Evolutionary conservation across 192 early-diverging fungal genomes (phyloP).

Genomic region (Entomortierella parvispora): DNA sequence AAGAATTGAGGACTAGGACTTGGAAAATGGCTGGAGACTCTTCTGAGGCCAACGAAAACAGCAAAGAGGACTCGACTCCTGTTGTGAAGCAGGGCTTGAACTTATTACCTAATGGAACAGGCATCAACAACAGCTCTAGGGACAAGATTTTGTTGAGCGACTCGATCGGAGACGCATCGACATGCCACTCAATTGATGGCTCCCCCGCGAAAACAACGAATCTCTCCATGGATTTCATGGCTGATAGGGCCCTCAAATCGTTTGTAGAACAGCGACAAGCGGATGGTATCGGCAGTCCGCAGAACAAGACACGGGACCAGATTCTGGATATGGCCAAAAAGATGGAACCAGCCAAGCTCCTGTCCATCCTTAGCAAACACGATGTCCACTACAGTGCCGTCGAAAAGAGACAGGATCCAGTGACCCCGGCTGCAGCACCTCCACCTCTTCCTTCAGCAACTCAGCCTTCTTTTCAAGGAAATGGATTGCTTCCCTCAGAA

Average conservation of each 20-base stretch:
- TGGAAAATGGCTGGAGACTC: neutral
- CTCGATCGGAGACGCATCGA: neutral
- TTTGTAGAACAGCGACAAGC: slow-evolving; percentile 5
- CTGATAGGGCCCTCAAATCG: slow-evolving; percentile 4
- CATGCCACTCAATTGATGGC: neutral
- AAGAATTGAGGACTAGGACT: slow-evolving; percentile 22
- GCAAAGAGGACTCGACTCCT: neutral
- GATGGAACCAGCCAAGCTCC: no score
- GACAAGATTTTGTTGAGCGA: neutral
- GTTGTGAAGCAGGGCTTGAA: neutral
- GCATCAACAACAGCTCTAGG: neutral
- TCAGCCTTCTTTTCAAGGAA: neutral
- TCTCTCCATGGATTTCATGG: slow-evolving; percentile 16
- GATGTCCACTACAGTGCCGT: no score
- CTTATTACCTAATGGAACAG: neutral
- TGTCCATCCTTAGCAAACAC: no score
- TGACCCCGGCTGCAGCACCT: no score
- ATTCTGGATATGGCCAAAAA: no score
- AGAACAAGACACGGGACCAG: no score
- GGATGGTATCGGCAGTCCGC: no score
- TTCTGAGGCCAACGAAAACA: neutral
- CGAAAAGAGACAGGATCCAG: no score
- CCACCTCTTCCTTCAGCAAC: neutral
- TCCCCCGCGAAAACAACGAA: neutral
- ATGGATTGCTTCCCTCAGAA: slow-evolving; percentile 8